These are phyloP conservation scores for Colletotrichum navitas DNA, from an alignment of 2,329 filamentous ascomycete genomes.

Conservation along the genomic window DNA sequence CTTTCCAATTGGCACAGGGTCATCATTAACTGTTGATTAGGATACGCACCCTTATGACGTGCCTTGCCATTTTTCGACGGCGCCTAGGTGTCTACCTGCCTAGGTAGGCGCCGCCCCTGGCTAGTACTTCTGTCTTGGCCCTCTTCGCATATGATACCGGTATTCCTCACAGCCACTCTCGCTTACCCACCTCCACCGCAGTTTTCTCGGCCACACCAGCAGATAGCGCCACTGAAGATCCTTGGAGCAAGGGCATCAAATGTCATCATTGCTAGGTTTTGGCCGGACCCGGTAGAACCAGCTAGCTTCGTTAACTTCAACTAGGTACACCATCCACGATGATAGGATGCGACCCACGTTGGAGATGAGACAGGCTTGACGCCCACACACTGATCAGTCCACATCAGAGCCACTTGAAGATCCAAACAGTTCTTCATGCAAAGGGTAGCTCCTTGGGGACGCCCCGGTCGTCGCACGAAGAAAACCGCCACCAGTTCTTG, in stretches of 20 bases:
- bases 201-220: conserved; percentile 2
- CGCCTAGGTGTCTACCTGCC: neutral
- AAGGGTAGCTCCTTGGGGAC: conserved; percentile 53
- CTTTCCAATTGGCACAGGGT: conserved; percentile 20
- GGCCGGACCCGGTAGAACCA: neutral
- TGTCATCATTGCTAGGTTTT: neutral
- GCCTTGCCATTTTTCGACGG: neutral
- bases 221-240: neutral
- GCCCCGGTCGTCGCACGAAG: conserved; percentile 48
- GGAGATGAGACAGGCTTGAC: neutral
- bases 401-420: neutral
- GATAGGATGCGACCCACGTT: neutral
- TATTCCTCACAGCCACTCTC: neutral
- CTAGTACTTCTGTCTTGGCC: too few species aligned
- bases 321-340: neutral
- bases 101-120: too few species aligned
- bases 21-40: neutral
- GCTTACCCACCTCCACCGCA: neutral
- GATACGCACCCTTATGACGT: conserved; percentile 24
- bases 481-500: conserved; percentile 54
- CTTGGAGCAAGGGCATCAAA: neutral
- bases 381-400: neutral
- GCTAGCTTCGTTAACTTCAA: neutral
- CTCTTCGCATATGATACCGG: neutral
- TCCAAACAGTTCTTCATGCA: conserved; percentile 44